Conservation (phyloP, 1,284 basidiomycete species). For the Malassezia obtusa region DNA sequence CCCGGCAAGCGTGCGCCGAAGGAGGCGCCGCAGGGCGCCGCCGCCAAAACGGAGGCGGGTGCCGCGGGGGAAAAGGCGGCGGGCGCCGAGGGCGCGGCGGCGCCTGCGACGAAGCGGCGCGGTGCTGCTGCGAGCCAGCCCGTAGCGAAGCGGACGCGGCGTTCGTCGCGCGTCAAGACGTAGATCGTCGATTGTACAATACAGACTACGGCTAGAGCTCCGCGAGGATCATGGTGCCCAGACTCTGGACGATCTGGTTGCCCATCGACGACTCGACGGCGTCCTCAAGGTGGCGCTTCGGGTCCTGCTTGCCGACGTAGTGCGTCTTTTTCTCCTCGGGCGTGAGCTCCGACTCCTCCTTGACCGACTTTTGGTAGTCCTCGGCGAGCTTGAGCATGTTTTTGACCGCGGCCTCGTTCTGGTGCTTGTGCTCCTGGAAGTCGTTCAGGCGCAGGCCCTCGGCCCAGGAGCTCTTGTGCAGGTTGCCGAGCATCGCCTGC, state of each 20-base stretch:
- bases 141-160: conserved; percentile 12
- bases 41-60: not conserved
- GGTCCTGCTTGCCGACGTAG: conserved; percentile 47
- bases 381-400: conserved; percentile 42
- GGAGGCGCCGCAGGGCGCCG: too few species aligned
- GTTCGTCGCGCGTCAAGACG: conserved; percentile 1
- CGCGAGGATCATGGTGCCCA: conserved; percentile 41
- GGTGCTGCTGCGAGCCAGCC: not conserved
- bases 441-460: conserved; percentile 42
- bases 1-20: not conserved
- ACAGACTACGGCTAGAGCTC: conserved; percentile 16
- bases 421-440: conserved; percentile 44
- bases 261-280: conserved; percentile 46
- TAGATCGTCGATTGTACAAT: not conserved
- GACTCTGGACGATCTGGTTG: conserved; percentile 44
- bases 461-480: conserved; percentile 47
- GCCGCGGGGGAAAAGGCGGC: too few species aligned
- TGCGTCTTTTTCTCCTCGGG: conserved; percentile 45
- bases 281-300: conserved; percentile 47
- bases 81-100: too few species aligned
- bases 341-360: conserved; percentile 41
- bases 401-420: conserved; percentile 41
- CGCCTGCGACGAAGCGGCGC: not conserved
- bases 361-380: conserved; percentile 47
- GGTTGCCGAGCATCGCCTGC: conserved; percentile 47